Conservation (phyloP, 768 basidiomycete genomes). For the Suillus discolor region DNA sequence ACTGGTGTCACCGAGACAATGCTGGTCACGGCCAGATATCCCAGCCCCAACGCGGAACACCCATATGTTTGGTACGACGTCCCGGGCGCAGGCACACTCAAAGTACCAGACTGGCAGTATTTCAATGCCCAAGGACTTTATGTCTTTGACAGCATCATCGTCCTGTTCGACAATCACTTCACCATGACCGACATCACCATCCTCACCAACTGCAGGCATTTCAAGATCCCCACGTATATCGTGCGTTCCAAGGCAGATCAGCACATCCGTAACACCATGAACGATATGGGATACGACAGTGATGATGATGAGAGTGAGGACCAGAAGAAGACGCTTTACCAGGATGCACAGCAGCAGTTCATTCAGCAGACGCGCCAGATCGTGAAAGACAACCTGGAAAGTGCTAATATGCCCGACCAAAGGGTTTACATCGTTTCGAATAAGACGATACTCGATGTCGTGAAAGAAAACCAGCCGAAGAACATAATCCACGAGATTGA, state of each 20-base stretch:
- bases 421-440: constrained; percentile 33
- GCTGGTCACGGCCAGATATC: constrained; percentile 24
- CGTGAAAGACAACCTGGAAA: constrained; percentile 25
- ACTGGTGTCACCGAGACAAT: constrained; percentile 36
- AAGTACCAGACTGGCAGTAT: constrained; percentile 36
- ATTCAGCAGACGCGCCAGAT: constrained; percentile 28
- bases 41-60: constrained; percentile 15
- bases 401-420: constrained; percentile 30
- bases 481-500: constrained; percentile 31
- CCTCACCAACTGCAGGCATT: constrained; percentile 30
- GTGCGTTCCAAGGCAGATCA: constrained; percentile 41
- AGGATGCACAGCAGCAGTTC: constrained; percentile 27
- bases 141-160: constrained; percentile 36
- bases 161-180: constrained; percentile 37
- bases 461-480: constrained; percentile 25
- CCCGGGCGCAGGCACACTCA: constrained; percentile 37
- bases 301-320: background rate
- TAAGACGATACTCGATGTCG: constrained; percentile 23
- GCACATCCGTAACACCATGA: constrained; percentile 28
- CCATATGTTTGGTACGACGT: constrained; percentile 39
- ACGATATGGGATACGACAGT: background rate
- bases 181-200: constrained; percentile 37
- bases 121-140: constrained; percentile 40
- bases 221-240: constrained; percentile 36
- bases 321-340: constrained; percentile 21